Evolutionary conservation across 1,284 basidiomycete genomes (phyloP).

Genomic region (Melampsora americana): DNA sequence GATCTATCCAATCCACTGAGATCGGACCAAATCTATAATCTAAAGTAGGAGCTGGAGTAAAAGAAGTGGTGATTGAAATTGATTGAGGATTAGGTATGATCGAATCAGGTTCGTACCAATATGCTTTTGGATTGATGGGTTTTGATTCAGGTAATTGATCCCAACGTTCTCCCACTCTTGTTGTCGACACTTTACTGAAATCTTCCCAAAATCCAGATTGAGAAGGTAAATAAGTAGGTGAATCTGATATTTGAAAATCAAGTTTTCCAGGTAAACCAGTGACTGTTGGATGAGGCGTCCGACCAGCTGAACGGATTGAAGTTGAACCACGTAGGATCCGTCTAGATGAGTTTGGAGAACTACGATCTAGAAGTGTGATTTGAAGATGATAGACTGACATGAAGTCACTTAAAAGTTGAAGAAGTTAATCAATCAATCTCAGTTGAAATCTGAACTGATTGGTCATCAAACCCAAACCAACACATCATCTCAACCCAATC

Average conservation of each 20-base stretch:
- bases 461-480: too few relatives aligned
- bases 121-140: constrained; percentile 29
- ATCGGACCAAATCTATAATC: constrained; percentile 44
- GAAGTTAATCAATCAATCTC: too few relatives aligned
- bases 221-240: constrained; percentile 25
- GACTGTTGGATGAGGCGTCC: constrained; percentile 30
- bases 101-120: constrained; percentile 40
- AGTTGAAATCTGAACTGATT: too few relatives aligned
- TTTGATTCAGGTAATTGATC: constrained; percentile 19
- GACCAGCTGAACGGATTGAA: constrained; percentile 33
- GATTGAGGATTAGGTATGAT: constrained; percentile 12
- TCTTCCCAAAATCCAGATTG: constrained; percentile 37
- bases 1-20: constrained; percentile 36
- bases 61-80: constrained; percentile 9
- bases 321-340: constrained; percentile 32
- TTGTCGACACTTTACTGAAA: constrained; percentile 30
- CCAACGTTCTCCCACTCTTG: constrained; percentile 40
- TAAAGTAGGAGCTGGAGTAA: constrained; percentile 40
- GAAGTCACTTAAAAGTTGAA: background rate
- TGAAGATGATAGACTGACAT: constrained; percentile 42
- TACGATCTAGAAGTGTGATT: constrained; percentile 34
- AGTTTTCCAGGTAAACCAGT: constrained; percentile 41
- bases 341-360: constrained; percentile 30
- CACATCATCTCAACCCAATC: too few relatives aligned
- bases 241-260: constrained; percentile 32